Evolutionary conservation across 176 grass and related monocot genomes (phyloP), one percentile per base, ranked within the genome.

Genomic region (Puya raimondii): DNA sequence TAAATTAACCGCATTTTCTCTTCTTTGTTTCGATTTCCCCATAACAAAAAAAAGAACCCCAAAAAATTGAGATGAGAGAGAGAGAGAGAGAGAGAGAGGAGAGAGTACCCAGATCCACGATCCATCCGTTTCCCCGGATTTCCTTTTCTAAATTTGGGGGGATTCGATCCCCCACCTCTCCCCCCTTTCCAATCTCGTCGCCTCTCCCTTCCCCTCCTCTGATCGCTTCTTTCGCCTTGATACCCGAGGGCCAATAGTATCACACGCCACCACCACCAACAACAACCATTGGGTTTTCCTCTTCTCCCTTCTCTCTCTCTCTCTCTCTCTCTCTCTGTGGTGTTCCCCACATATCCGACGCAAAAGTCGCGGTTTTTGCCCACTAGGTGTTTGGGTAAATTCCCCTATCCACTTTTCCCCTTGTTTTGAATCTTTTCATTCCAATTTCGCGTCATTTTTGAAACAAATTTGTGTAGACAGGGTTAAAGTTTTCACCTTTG

Each of bases 181-280:
- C 1, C 22, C 49, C 49, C 64, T 66, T 51, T 50, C 63, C 49
- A 64, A 75, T 66, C 42, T 52, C 63, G 22, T 53, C 73, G 61
- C 63, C 33, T 29, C 1, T 29, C 27, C 27, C 1, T 29, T 29
- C 27, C 27, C 27, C 27, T 29, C 49, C 42, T 53, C 73, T 66
- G 23, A 51, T 52, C 63, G 56, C 25, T 67, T 54, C 3, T 66
- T 18, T 47, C 49, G 63, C 49, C 25, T 75, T n/a, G 21, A 64
- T 27, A 66, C 23, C 25, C 57, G 71, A 66, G 63, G 16, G 21
- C 13, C 33, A n/a, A 42, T 9, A 27, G 17, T 18, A 10, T 25
- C 27, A 3, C 27, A 29, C 27, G 3, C 27, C 27, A 29, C 27
- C 27, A 3, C 27, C 27, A 29, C 33, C 22, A 3, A 52, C 12